Evolutionary conservation across 2,329 filamentous ascomycete species (phyloP).

Genomic region (Fusarium zealandicum): DNA sequence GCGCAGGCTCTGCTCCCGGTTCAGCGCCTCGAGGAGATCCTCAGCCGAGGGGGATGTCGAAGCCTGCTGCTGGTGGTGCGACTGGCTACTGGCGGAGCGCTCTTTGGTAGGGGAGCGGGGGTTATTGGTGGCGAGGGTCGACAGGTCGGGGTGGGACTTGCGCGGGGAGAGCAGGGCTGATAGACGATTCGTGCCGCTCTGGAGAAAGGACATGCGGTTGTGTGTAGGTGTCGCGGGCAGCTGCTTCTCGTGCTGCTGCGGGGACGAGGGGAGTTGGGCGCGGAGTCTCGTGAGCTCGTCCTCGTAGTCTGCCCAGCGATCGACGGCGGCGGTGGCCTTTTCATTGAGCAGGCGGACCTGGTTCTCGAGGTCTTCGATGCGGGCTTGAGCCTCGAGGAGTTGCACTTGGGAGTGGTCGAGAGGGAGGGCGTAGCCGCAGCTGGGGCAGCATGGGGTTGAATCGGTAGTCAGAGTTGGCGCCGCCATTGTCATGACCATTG

Average conservation of each 20-base stretch:
- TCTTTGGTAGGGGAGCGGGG: slow-evolving; percentile 15
- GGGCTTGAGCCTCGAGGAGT: slow-evolving; percentile 62
- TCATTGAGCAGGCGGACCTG: slow-evolving; percentile 75
- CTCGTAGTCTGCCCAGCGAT: slow-evolving; percentile 80
- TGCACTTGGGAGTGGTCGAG: slow-evolving; percentile 49
- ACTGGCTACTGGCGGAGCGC: slow-evolving; percentile 30
- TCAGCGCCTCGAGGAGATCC: slow-evolving; percentile 69
- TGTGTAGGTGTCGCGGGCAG: slow-evolving; percentile 39
- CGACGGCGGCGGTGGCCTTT: slow-evolving; percentile 70
- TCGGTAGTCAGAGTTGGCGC: slow-evolving; percentile 36
- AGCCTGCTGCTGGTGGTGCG: slow-evolving; percentile 19
- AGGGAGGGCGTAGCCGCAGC: slow-evolving; percentile 56
- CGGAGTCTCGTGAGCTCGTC: slow-evolving; percentile 73
- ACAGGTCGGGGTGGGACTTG: slow-evolving; percentile 51
- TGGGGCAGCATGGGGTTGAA: slow-evolving; percentile 54
- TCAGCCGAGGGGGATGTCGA: slow-evolving; percentile 45
- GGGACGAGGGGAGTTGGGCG: slow-evolving; percentile 43
- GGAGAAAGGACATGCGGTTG: slow-evolving; percentile 54
- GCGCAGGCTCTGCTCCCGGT: slow-evolving; percentile 71
- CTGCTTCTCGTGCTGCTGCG: slow-evolving; percentile 15
- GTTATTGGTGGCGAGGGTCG: slow-evolving; percentile 28
- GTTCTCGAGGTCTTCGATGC: slow-evolving; percentile 73
- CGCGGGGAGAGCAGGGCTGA: slow-evolving; percentile 56
- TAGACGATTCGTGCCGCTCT: slow-evolving; percentile 53
- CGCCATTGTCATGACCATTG: slow-evolving; percentile 49